Conservation (phyloP, 2,329 filamentous ascomycete species). For the Alternaria burnsii region DNA sequence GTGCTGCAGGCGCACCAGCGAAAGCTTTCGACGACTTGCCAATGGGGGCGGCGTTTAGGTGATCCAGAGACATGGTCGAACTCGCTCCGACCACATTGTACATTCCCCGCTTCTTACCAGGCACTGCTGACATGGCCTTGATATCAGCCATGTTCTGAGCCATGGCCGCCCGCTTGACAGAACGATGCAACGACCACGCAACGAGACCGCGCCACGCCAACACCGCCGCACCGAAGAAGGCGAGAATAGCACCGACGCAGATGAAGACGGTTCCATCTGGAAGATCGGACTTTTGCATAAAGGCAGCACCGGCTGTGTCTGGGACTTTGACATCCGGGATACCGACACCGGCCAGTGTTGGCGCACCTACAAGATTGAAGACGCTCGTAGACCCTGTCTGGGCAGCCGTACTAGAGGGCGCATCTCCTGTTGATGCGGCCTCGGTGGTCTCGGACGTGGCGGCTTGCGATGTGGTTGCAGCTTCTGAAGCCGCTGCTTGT, state of each 20-base stretch:
- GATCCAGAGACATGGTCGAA: slow-evolving; percentile 66
- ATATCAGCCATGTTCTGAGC: slow-evolving; percentile 74
- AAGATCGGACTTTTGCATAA: slow-evolving; percentile 84
- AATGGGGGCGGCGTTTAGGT: slow-evolving; percentile 51
- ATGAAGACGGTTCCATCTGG: slow-evolving; percentile 98
- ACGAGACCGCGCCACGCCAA: slow-evolving; percentile 88
- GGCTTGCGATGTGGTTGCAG: slow-evolving; percentile 29
- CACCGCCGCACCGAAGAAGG: slow-evolving; percentile 81
- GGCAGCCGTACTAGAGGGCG: slow-evolving; percentile 19
- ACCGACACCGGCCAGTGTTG: slow-evolving; percentile 64
- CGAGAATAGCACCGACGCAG: slow-evolving; percentile 86
- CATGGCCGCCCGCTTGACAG: slow-evolving; percentile 84
- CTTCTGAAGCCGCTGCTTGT: slow-evolving; percentile 4
- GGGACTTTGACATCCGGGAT: slow-evolving; percentile 79
- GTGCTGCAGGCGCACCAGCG: slow-evolving; percentile 34
- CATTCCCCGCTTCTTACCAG: slow-evolving; percentile 49
- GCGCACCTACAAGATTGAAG: slow-evolving; percentile 47
- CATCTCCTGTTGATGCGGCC: slow-evolving; percentile 25
- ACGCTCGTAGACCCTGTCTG: slow-evolving; percentile 42
- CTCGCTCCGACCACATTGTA: slow-evolving; percentile 58
- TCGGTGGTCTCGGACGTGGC: slow-evolving; percentile 16
- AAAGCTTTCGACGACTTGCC: slow-evolving; percentile 45
- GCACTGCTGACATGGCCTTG: slow-evolving; percentile 66
- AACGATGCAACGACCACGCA: slow-evolving; percentile 90
- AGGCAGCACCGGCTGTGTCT: slow-evolving; percentile 83